phyloP scores from a whole-genome alignment of 441 rosid genomes.

The Omphalea diandra region DNA sequence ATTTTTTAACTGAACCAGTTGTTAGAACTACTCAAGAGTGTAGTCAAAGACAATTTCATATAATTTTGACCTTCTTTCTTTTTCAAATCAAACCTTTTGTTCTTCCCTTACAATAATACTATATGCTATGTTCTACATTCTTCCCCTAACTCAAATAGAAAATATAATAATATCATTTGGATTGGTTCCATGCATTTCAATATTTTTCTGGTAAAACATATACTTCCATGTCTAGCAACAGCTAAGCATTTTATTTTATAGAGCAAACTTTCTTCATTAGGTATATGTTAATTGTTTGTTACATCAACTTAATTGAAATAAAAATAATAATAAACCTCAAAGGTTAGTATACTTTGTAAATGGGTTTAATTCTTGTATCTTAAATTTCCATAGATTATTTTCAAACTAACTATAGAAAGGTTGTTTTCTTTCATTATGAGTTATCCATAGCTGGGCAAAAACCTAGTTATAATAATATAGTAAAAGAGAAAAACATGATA shows the following conservation, averaged over 20 bases:
- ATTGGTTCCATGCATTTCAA: not conserved
- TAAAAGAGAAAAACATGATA: too few relatives aligned
- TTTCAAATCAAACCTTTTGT: constrained; percentile 20
- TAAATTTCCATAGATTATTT: too few relatives aligned
- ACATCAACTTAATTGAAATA: too few relatives aligned
- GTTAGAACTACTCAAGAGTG: constrained; percentile 32
- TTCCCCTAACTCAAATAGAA: not conserved
- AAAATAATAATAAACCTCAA: too few relatives aligned
- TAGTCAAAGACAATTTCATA: constrained; percentile 26
- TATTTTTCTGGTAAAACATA: not conserved
- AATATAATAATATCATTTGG: not conserved
- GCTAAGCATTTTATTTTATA: not conserved
- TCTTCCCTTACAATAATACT: not conserved
- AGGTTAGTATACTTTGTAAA: too few relatives aligned
- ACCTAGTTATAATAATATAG: too few relatives aligned
- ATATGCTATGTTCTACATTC: not conserved
- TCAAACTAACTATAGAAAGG: too few relatives aligned
- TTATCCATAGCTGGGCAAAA: too few relatives aligned
- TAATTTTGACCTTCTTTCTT: constrained; percentile 25
- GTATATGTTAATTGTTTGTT: too few relatives aligned
- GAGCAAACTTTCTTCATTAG: not conserved
- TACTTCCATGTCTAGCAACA: constrained; percentile 1
- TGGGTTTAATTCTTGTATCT: too few relatives aligned
- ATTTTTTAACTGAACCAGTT: not conserved
- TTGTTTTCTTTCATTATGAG: too few relatives aligned